phyloP scores from a whole-genome alignment of 2,329 filamentous ascomycete genomes.

The Apiospora malaysiana region DNA sequence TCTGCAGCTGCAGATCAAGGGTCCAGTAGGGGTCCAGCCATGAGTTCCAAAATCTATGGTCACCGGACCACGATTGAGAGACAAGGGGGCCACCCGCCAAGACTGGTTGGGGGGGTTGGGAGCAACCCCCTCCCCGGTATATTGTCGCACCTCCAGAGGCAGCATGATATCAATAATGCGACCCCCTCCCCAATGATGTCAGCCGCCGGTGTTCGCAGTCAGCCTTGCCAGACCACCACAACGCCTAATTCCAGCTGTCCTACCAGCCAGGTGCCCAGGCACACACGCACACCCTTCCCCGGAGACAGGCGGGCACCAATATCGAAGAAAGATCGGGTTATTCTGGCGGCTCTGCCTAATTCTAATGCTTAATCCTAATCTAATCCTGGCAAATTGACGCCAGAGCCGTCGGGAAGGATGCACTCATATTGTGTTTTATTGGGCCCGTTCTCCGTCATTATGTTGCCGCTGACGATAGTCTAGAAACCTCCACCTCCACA shows the following conservation, averaged over 20 bases:
- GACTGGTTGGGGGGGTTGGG: background rate
- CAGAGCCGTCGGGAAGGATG: constrained; percentile 9
- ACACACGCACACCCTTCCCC: background rate
- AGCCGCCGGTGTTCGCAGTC: background rate
- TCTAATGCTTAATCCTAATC: background rate
- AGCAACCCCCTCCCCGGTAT: background rate
- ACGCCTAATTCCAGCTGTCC: background rate
- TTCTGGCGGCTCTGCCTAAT: constrained; percentile 5
- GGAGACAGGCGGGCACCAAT: background rate
- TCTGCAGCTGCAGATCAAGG: constrained; percentile 16
- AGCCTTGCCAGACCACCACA: background rate
- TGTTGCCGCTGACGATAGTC: constrained; percentile 16
- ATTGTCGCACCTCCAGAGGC: background rate
- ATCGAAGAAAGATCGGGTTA: background rate
- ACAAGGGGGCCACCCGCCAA: constrained; percentile 3
- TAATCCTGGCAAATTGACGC: constrained; percentile 1
- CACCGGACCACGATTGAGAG: background rate
- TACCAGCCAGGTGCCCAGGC: background rate
- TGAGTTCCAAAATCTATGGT: background rate
- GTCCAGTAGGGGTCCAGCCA: constrained; percentile 23
- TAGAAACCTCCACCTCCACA: background rate
- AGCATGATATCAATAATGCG: constrained; percentile 14
- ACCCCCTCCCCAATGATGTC: constrained; percentile 17
- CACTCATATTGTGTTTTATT: background rate
- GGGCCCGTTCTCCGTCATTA: background rate